Base-by-base conservation (phyloP, 129 eudicot species). In the Escallonia herrerae region DNA sequence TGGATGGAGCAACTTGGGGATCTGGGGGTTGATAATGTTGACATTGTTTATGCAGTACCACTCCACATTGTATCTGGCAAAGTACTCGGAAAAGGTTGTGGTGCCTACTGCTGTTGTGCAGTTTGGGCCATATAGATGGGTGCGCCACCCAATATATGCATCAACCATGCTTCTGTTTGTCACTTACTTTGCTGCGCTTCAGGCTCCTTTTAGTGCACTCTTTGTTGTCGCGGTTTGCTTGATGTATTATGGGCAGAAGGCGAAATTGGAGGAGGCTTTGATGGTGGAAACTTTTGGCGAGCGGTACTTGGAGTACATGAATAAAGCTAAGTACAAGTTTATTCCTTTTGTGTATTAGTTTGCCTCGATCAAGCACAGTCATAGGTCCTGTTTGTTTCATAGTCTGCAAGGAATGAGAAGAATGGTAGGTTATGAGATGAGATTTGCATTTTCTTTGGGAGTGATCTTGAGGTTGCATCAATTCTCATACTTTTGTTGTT, bases 91-190 rank as follows among this genome's bases (percentile, higher is more conserved):
- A 53, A 86, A 83, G 76, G 90, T 93, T 46, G 98, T 89, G 74
- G 96, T 79, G 60, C 95, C 96, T 1, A 87, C 95, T 56, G 82
- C 86, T 50, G 95, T 91, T 67, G 98, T 88, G 66, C 91, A 83
- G 54, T 86, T 86, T 59, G 98, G 98, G 41, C 90, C 96, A 10
- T 88, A 88, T 47, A 77, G 95, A 48, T 83, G 85, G 87, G 79
- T 93, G 56, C 84, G 96, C 62, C 98, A 93, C 68, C 96, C 98
- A 7, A 86, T 89, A 66, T 93, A 88, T 72, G 90, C 98, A 1
- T 88, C 98, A 3, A 93, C 89, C 1, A 82, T 87, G 79, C 91
- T 87, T 60, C 61, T 91, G 79, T 83, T 91, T 72, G 86, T 78
- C 66, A 70, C 72, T 40, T 91, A 88, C 72, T 88, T 83, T 56